These are phyloP conservation scores for Heimioporus retisporus DNA, from an alignment of 1,284 basidiomycete genomes.

Conservation along the genomic window DNA sequence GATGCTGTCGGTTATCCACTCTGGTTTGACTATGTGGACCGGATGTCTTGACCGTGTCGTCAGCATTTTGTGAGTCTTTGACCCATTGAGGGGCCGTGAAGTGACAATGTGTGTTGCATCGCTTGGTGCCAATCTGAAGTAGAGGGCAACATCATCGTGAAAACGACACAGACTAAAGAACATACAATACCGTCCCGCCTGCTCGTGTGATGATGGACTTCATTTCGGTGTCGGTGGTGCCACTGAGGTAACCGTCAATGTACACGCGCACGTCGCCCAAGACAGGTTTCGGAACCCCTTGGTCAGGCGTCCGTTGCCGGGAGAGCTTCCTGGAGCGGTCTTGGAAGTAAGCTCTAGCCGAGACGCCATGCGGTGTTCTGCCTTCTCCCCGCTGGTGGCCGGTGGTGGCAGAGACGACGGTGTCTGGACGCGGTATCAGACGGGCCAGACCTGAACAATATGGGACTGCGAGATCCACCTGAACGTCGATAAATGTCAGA, in stretches of 20 bases:
- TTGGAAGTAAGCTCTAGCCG: conserved; percentile 50
- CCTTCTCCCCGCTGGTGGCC: conserved; percentile 77
- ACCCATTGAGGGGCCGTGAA: conserved; percentile 71
- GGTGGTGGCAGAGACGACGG: conserved; percentile 65
- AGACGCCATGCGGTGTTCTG: conserved; percentile 44
- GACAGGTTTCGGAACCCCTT: conserved; percentile 42
- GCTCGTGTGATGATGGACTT: conserved; percentile 66
- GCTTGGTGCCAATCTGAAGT: conserved; percentile 59
- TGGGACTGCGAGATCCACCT: conserved; percentile 49
- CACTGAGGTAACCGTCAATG: conserved; percentile 72
- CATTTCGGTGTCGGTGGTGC: conserved; percentile 81
- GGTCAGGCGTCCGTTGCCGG: conserved; percentile 48
- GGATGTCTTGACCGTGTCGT: conserved; percentile 57
- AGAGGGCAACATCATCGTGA: neutral
- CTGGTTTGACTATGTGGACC: conserved; percentile 71
- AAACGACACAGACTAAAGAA: conserved; percentile 12
- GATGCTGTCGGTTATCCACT: conserved; percentile 79
- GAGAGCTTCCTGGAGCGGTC: conserved; percentile 62
- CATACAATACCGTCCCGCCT: conserved; percentile 66
- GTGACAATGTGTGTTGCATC: conserved; percentile 79
- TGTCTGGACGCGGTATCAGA: conserved; percentile 51
- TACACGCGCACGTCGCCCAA: conserved; percentile 62
- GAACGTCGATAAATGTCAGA: conserved; percentile 70
- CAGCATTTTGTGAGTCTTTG: conserved; percentile 71
- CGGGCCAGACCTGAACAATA: neutral